Conservation (phyloP, 805 yeast genomes). For the Wickerhamiella nectarea region DNA sequence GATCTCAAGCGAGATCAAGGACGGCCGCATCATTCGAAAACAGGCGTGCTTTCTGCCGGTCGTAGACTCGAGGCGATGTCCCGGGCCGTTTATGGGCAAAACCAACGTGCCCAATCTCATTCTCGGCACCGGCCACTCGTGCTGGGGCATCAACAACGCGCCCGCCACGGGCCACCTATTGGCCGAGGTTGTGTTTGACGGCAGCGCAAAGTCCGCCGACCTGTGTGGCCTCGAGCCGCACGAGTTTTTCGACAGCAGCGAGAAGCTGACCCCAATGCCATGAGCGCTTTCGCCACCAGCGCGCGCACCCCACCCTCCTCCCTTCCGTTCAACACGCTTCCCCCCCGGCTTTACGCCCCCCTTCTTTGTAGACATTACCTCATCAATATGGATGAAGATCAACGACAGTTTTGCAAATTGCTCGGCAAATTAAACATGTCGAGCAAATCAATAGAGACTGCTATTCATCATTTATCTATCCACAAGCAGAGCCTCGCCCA, state of each 20-base stretch:
- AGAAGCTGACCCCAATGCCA: background rate
- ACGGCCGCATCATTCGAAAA: conserved; percentile 62
- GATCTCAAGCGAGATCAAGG: conserved; percentile 51
- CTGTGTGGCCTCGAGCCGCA: conserved; percentile 75
- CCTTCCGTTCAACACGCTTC: too few species aligned
- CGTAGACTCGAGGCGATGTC: conserved; percentile 76
- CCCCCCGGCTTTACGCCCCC: background rate
- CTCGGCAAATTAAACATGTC: conserved; percentile 56
- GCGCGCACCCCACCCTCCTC: too few species aligned
- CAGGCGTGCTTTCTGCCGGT: conserved; percentile 97
- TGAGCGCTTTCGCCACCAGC: too few species aligned
- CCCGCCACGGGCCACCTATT: conserved; percentile 92
- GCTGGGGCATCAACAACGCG: conserved; percentile 98
- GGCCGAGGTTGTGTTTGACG: conserved; percentile 79
- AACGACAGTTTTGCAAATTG: conserved; percentile 57
- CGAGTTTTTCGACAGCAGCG: conserved; percentile 47
- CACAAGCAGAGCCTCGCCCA: conserved; percentile 51
- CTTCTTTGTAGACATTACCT: background rate
- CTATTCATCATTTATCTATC: conserved; percentile 19
- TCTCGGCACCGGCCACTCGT: conserved; percentile 86
- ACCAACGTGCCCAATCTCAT: conserved; percentile 70
- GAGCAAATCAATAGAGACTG: conserved; percentile 19
- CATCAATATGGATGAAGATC: conserved; percentile 47
- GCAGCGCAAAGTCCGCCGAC: conserved; percentile 63
- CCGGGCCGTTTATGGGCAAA: conserved; percentile 90